Conservation (phyloP, 192 early-diverging fungal genomes). For the Podila epicladia region DNA sequence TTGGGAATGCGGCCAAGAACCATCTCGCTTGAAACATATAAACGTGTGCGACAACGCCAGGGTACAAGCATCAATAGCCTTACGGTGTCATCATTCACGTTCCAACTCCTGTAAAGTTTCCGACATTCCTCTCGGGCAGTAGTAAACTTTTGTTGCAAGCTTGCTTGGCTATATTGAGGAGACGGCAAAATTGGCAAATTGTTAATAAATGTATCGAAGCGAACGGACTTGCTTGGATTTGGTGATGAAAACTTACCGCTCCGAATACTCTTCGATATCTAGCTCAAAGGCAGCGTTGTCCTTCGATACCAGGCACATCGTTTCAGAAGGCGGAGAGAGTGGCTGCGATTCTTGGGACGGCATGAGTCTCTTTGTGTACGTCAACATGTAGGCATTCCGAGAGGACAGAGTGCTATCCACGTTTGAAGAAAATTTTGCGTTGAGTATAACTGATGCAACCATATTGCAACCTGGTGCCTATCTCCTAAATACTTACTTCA, state of each 20-base stretch:
- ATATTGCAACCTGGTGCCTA: neutral
- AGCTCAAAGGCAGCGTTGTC: constrained; percentile 11
- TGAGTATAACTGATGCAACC: neutral
- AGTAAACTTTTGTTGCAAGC: constrained; percentile 6
- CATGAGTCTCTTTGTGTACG: constrained; percentile 17
- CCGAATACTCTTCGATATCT: constrained; percentile 6
- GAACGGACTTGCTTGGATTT: neutral
- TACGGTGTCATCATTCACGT: constrained; percentile 26
- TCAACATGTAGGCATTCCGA: constrained; percentile 52
- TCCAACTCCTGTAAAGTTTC: constrained; percentile 19
- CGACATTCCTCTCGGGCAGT: constrained; percentile 7
- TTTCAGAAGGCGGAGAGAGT: constrained; percentile 2
- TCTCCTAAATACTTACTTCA: constrained; percentile 9
- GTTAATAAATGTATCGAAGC: neutral
- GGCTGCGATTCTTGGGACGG: neutral
- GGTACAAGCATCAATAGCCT: neutral
- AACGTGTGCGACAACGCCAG: neutral
- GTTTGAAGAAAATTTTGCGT: neutral
- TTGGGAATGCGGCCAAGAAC: no score
- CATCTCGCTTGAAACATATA: neutral
- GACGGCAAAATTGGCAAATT: neutral
- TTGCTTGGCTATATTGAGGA: neutral
- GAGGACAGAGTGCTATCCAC: constrained; percentile 42
- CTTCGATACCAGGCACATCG: constrained; percentile 5
- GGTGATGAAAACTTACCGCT: constrained; percentile 10